Evolutionary conservation across 371 early-diverging fungal genomes (phyloP).

Genomic region (Capillidium heterosporum): DNA sequence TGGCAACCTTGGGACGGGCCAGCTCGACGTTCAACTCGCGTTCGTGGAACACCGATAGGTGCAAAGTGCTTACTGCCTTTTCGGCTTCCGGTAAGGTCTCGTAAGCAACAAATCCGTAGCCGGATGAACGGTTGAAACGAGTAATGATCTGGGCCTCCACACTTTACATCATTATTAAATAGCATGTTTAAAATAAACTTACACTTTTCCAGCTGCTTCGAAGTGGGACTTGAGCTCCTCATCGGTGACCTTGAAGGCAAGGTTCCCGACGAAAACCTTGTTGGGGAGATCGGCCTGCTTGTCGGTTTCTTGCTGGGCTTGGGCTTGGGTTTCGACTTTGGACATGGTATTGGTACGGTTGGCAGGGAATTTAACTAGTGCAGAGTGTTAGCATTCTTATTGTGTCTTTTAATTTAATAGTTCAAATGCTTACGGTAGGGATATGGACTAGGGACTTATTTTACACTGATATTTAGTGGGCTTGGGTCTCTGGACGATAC

Average conservation of each 20-base stretch:
- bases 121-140: slow-evolving; percentile 55
- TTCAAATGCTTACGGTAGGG: no score
- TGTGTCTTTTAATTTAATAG: no score
- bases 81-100: slow-evolving; percentile 47
- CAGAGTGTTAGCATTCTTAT: no score
- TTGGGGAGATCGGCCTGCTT: slow-evolving; percentile 24
- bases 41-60: slow-evolving; percentile 56
- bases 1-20: slow-evolving; percentile 40
- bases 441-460: no score
- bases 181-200: slow-evolving; percentile 12
- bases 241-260: slow-evolving; percentile 66
- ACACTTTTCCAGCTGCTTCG: slow-evolving; percentile 52
- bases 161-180: slow-evolving; percentile 12
- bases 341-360: no score
- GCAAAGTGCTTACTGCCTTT: slow-evolving; percentile 43
- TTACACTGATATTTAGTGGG: no score
- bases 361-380: no score
- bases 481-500: no score
- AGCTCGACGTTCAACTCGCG: slow-evolving; percentile 75
- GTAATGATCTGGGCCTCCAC: slow-evolving; percentile 53
- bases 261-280: slow-evolving; percentile 91
- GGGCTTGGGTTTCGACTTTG: no score
- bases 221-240: slow-evolving; percentile 59
- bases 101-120: slow-evolving; percentile 86
- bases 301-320: no score